Evolutionary conservation across 1,284 basidiomycete species (phyloP).

Genomic region (Stygiomarasmius scandens): DNA sequence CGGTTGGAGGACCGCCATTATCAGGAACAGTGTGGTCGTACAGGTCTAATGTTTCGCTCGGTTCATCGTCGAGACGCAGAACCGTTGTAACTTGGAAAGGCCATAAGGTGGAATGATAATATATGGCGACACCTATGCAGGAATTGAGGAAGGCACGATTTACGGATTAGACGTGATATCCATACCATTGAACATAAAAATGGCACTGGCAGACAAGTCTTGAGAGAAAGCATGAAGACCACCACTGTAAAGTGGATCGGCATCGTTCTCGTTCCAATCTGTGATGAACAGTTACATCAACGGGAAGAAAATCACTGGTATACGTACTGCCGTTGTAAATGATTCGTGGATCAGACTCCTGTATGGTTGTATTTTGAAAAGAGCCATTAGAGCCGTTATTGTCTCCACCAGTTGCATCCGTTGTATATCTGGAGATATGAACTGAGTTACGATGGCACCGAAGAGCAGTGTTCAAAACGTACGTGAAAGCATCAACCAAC

Average conservation of each 20-base stretch:
- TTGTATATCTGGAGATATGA: no score
- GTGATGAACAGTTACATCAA: no score
- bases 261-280: not conserved
- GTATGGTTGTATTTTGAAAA: no score
- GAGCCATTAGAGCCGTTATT: no score
- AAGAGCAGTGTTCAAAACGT: not conserved
- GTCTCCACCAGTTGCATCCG: no score
- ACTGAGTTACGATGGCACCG: no score
- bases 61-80: not conserved
- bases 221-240: not conserved
- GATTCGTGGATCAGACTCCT: no score
- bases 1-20: not conserved
- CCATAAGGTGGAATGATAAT: constrained; percentile 3
- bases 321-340: no score
- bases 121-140: constrained; percentile 2
- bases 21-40: not conserved
- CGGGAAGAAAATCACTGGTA: no score
- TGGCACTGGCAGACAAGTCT: not conserved
- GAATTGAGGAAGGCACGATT: not conserved
- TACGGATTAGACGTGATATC: not conserved
- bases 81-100: constrained; percentile 1
- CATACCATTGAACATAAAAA: constrained; percentile 3
- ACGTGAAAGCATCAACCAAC: not conserved
- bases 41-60: not conserved
- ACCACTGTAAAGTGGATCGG: not conserved